These are phyloP conservation scores for Trichophaea hybrida DNA, from an alignment of 2,329 filamentous ascomycete genomes.

Conservation along the genomic window DNA sequence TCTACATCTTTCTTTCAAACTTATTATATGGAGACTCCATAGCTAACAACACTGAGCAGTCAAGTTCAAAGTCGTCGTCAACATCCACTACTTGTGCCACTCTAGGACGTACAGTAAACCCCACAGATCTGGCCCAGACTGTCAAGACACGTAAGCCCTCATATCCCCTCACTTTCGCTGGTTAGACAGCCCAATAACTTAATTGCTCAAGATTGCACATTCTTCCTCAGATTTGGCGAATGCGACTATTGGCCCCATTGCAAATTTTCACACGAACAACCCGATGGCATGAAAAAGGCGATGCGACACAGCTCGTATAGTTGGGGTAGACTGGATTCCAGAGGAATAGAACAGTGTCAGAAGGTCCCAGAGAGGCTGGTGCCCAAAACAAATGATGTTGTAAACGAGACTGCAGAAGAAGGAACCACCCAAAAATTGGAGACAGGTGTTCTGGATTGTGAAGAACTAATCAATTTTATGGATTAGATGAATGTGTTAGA, in stretches of 20 bases:
- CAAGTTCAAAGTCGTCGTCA: neutral
- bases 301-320: neutral
- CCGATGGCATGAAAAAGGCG: neutral
- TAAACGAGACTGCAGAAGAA: too few species aligned
- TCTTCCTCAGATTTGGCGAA: conserved; percentile 18
- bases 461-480: neutral
- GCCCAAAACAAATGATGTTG: too few species aligned
- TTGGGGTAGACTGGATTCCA: neutral
- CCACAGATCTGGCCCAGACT: neutral
- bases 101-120: neutral
- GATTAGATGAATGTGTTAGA: neutral
- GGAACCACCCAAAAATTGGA: too few species aligned
- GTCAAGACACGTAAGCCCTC: neutral
- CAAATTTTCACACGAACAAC: conserved; percentile 18
- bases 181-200: neutral
- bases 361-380: too few species aligned
- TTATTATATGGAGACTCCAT: too few species aligned
- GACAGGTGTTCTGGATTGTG: neutral
- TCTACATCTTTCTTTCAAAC: too few species aligned
- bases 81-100: neutral
- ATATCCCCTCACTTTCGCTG: neutral
- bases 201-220: conserved; percentile 8
- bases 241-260: conserved; percentile 20
- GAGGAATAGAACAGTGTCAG: too few species aligned
- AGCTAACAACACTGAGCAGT: too few species aligned